Conservation (phyloP, 2,329 filamentous ascomycete genomes). For the Colletotrichum tamarilloi region DNA sequence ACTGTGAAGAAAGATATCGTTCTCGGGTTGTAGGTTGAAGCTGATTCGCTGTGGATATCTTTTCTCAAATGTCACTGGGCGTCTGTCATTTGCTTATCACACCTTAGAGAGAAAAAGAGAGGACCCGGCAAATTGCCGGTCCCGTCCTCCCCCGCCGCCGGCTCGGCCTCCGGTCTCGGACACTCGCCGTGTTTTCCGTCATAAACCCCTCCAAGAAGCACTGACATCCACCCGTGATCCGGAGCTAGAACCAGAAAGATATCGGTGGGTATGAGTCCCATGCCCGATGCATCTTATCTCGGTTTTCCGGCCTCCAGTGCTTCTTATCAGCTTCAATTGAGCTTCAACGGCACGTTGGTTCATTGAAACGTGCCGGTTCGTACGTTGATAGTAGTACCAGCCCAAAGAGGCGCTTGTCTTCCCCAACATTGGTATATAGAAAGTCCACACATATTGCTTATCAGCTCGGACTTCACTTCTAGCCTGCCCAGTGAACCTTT, state of each 20-base stretch:
- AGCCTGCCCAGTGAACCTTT: neutral
- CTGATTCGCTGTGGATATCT: neutral
- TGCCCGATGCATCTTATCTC: neutral
- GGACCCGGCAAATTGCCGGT: conserved; percentile 31
- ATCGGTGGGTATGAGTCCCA: neutral
- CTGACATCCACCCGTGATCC: neutral
- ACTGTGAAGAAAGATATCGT: neutral
- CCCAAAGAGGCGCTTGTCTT: neutral
- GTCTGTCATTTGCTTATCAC: conserved; percentile 3
- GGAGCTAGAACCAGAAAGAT: neutral
- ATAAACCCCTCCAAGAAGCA: neutral
- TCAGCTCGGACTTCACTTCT: neutral
- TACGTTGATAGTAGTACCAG: neutral
- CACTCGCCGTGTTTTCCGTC: neutral
- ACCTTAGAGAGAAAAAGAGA: neutral
- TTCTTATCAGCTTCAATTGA: neutral
- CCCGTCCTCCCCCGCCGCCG: conserved; percentile 2
- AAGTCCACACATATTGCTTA: neutral
- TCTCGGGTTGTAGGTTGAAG: neutral
- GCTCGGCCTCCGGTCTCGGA: conserved; percentile 30
- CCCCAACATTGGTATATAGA: neutral
- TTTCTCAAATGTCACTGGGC: neutral
- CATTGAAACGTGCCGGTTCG: neutral
- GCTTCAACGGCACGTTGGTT: neutral
- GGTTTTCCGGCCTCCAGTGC: neutral